A percentile compares a stretch with the other conserved stretches of the same genome.
Evolutionary conservation across 768 basidiomycete species (phyloP).

Genomic region (Cystofilobasidium bisporidii): DNA sequence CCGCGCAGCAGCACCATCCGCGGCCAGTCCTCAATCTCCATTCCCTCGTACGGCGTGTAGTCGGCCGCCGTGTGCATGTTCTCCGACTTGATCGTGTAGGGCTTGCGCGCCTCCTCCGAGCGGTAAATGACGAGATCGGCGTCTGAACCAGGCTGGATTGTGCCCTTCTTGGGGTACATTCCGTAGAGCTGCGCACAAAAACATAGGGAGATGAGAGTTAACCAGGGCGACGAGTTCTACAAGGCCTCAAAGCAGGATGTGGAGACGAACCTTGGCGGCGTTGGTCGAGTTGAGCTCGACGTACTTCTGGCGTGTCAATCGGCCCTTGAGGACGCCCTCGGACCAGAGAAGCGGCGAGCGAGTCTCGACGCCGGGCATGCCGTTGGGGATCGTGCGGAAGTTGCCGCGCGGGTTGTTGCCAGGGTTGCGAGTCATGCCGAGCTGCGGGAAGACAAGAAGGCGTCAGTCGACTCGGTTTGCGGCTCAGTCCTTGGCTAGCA

Average conservation of each 20-base stretch:
- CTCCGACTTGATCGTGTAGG: slow-evolving; percentile 31
- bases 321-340: slow-evolving; percentile 37
- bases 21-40: too few species aligned
- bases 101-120: slow-evolving; percentile 24
- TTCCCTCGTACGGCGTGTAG: background rate
- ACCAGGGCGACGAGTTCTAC: too few species aligned
- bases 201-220: too few species aligned
- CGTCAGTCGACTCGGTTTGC: too few species aligned
- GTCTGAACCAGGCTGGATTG: slow-evolving; percentile 39
- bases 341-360: slow-evolving; percentile 39
- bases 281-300: slow-evolving; percentile 40
- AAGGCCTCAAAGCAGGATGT: too few species aligned
- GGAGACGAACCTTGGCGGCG: slow-evolving; percentile 36
- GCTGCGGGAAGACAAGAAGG: too few species aligned
- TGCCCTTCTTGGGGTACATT: slow-evolving; percentile 32
- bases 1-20: too few species aligned
- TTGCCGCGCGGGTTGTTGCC: slow-evolving; percentile 35
- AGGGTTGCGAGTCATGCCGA: slow-evolving; percentile 33
- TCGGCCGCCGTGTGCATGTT: slow-evolving; percentile 33
- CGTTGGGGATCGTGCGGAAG: slow-evolving; percentile 40
- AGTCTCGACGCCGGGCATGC: slow-evolving; percentile 41
- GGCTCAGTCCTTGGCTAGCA: too few species aligned
- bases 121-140: slow-evolving; percentile 41
- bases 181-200: too few species aligned
- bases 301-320: slow-evolving; percentile 38